Percentiles rank a stretch among this genome's conserved stretches.
Conservation (phyloP, 2,329 filamentous ascomycete genomes). For the Neopestalotiopsis sp. region DNA sequence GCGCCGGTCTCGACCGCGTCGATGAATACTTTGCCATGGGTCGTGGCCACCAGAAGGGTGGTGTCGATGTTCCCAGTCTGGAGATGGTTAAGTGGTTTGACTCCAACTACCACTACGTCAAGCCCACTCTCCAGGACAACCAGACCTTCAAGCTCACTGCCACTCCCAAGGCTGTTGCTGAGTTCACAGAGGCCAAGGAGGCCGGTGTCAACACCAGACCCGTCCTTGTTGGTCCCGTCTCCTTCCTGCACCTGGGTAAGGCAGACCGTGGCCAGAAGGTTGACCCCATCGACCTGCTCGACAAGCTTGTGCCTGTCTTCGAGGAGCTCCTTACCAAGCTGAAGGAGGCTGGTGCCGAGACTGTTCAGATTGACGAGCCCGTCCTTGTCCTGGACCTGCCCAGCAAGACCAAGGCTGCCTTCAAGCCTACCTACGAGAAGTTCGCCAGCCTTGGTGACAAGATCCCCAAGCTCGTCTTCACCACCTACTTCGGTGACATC, state of each 20-base stretch:
- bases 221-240: conserved; percentile 93
- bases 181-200: conserved; percentile 98
- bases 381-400: conserved; percentile 94
- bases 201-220: conserved; percentile 92
- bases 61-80: conserved; percentile 89
- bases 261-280: conserved; percentile 94
- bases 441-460: conserved; percentile 76
- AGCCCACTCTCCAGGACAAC: conserved; percentile 96
- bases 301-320: conserved; percentile 94
- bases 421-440: conserved; percentile 97
- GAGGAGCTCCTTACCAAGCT: conserved; percentile 90
- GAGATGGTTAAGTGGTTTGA: conserved; percentile 99
- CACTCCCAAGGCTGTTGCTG: conserved; percentile 89
- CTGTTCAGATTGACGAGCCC: conserved; percentile 98
- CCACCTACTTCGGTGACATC: conserved; percentile 99
- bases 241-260: conserved; percentile 97
- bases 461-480: conserved; percentile 86
- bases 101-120: conserved; percentile 99
- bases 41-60: conserved; percentile 94
- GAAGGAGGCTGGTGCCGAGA: conserved; percentile 94
- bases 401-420: conserved; percentile 89
- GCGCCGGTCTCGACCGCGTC: conserved; percentile 83
- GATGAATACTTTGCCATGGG: conserved; percentile 99
- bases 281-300: conserved; percentile 90
- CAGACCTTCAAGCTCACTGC: conserved; percentile 90